Percentiles rank a stretch among this genome's conserved stretches.
phyloP scores from a whole-genome alignment of 441 rosid genomes.

The Populus hybrid region DNA sequence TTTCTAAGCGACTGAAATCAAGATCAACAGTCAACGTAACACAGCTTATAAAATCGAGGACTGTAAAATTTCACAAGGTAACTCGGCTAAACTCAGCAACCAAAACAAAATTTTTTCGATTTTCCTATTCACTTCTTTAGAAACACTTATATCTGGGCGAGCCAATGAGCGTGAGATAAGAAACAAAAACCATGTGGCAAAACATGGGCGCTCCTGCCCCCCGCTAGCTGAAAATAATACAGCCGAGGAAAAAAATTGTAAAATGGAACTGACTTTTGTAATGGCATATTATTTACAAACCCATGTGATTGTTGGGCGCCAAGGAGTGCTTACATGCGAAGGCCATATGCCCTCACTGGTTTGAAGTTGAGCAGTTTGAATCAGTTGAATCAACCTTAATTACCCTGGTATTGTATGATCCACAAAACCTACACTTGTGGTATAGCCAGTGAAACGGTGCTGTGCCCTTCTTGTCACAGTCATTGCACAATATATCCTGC shows the following conservation, averaged over 20 bases:
- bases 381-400: slow-evolving; percentile 47
- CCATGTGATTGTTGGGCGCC: not conserved
- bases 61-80: not conserved
- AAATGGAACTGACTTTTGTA: slow-evolving; percentile 4
- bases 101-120: not conserved
- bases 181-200: not conserved
- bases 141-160: not conserved
- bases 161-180: not conserved
- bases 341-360: slow-evolving; percentile 13
- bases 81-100: not conserved
- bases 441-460: slow-evolving; percentile 91
- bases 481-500: slow-evolving; percentile 89
- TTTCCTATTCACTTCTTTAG: not conserved
- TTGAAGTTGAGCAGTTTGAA: slow-evolving; percentile 36
- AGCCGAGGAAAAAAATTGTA: not conserved
- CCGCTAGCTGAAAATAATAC: not conserved
- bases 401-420: slow-evolving; percentile 91
- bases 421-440: slow-evolving; percentile 76
- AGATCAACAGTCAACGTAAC: not conserved
- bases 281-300: slow-evolving; percentile 16
- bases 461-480: slow-evolving; percentile 73
- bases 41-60: not conserved
- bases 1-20: not conserved
- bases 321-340: slow-evolving; percentile 21
- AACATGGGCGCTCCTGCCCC: not conserved